Conservation (phyloP, 352 stramenopile genomes). For the Elongisporangium anandrum region DNA sequence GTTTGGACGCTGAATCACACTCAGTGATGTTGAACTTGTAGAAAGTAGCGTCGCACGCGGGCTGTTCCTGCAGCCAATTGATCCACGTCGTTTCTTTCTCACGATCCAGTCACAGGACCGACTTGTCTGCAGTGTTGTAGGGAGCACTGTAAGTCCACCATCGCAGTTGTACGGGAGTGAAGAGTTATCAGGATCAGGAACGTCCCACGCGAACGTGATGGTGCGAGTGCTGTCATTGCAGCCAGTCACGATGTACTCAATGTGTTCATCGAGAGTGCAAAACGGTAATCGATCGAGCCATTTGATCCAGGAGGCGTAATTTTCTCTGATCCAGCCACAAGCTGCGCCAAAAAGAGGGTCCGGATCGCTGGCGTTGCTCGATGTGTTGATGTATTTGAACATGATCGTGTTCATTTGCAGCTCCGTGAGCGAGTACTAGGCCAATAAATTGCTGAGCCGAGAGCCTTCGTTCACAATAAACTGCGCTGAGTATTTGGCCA, state of each 20-base stretch:
- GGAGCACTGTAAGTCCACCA: constrained; percentile 23
- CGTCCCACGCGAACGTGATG: constrained; percentile 30
- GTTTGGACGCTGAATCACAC: constrained; percentile 22
- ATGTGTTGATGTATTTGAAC: constrained; percentile 10
- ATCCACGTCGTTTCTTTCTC: constrained; percentile 19
- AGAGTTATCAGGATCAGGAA: constrained; percentile 22
- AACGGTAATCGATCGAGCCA: constrained; percentile 37
- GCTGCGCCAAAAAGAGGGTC: constrained; percentile 32
- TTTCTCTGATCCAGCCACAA: constrained; percentile 45
- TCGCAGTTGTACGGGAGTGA: constrained; percentile 36
- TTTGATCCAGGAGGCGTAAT: constrained; percentile 41
- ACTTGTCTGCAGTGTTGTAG: constrained; percentile 26
- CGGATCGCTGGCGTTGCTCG: constrained; percentile 5
- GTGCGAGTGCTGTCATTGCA: constrained; percentile 16
- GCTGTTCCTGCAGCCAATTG: constrained; percentile 22
- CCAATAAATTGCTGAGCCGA: constrained; percentile 6
- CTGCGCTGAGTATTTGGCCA: constrained; percentile 29
- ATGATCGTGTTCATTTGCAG: constrained; percentile 39
- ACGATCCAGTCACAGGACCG: constrained; percentile 30
- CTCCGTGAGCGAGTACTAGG: constrained; percentile 26
- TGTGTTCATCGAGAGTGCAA: constrained; percentile 30
- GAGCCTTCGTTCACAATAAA: constrained; percentile 14
- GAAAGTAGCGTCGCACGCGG: constrained; percentile 30
- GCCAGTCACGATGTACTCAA: constrained; percentile 19
- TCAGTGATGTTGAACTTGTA: constrained; percentile 31